phyloP scores from a whole-genome alignment of 1,284 basidiomycete genomes.

The Papiliotrema terrestris region DNA sequence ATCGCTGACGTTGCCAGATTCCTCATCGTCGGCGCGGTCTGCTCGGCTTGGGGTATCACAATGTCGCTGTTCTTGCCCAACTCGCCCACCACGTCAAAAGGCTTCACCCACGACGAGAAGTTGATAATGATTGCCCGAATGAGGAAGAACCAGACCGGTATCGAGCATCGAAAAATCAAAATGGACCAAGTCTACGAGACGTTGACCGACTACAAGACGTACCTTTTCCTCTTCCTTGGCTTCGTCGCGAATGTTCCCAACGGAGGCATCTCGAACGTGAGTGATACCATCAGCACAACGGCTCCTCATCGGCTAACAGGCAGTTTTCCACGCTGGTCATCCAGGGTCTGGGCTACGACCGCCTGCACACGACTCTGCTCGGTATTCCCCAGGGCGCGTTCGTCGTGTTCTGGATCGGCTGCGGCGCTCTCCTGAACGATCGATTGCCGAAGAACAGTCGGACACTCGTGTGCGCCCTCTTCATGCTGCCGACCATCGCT shows the following conservation, averaged over 20 bases:
- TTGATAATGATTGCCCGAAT: constrained; percentile 50
- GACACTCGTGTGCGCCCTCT: constrained; percentile 38
- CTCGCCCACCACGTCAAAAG: constrained; percentile 39
- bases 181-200: constrained; percentile 49
- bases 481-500: constrained; percentile 48
- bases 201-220: constrained; percentile 42
- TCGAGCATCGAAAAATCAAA: constrained; percentile 49
- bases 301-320: neutral
- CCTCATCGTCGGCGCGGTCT: constrained; percentile 45
- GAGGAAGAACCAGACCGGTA: constrained; percentile 47
- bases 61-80: constrained; percentile 43
- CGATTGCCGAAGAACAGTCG: constrained; percentile 43
- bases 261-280: constrained; percentile 42
- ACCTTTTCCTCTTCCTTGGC: constrained; percentile 41
- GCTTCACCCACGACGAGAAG: constrained; percentile 48
- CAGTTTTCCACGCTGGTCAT: constrained; percentile 48
- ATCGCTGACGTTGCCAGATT: constrained; percentile 46
- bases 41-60: constrained; percentile 38
- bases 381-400: constrained; percentile 47
- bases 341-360: constrained; percentile 41
- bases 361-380: constrained; percentile 43
- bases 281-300: neutral
- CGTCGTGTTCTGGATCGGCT: constrained; percentile 44
- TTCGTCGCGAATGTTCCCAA: constrained; percentile 48
- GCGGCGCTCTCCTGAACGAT: constrained; percentile 40